Evolutionary conservation across 2,329 filamentous ascomycete genomes (phyloP), one percentile per base, ranked within the genome.

Genomic region (Elsinoe necatrix): DNA sequence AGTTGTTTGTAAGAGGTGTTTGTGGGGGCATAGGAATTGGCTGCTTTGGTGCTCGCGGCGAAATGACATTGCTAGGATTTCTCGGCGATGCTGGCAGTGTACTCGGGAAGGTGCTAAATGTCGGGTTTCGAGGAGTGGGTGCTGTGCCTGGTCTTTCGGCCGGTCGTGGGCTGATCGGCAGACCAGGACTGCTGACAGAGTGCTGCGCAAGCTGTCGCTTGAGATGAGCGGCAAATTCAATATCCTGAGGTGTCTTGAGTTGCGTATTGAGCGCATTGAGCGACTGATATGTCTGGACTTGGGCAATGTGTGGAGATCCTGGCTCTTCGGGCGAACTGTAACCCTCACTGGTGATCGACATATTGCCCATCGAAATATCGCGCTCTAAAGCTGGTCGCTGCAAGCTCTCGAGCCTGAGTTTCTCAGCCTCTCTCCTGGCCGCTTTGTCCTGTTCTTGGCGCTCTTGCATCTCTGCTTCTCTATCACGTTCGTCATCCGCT

Each of bases 401-500:
- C 18, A 52, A n/a, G 21, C 48, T 52, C 18, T 39, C 48, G 65
- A 61, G 72, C 52, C 73, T 72, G 7, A 75, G 71, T 59, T 79
- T 73, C 78, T 77, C 62, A 75, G 77, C 63, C 76, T 76, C 61
- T 67, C 69, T 41, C 78, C 84, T 89, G 68, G 87, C 88, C 0
- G 87, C 91, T 27, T 81, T 73, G 69, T 86, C 90, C 58, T 85
- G 80, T 25, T 80, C 77, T 65, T 89, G 85, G 11, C 85, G 81
- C 64, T 90, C 84, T 65, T 83, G 79, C 47, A 80, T 68, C 1
- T 80, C 82, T 12, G 82, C 76, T 66, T 92, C 88, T 48, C 91
- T 82, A 56, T 89, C 81, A 56, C 79, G 79, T 63, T 96, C 89
- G 65, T 96, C 91, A 60, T 95, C 89, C 68, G 92, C 89, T 54